phyloP scores from a whole-genome alignment of 805 yeast genomes.

The Kockiozyma suomiensis region DNA sequence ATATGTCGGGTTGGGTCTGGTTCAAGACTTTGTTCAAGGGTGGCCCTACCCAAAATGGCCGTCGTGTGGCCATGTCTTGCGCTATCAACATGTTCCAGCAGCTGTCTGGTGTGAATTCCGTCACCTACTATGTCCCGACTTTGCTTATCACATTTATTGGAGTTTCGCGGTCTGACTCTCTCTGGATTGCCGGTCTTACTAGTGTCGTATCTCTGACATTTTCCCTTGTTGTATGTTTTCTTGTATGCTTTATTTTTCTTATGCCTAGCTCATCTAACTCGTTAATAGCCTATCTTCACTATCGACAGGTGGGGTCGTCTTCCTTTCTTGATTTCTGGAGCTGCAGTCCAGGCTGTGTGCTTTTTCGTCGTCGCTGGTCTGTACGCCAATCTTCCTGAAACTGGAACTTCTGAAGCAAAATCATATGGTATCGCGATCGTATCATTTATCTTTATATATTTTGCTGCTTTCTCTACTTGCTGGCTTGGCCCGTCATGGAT shows the following conservation, averaged over 20 bases:
- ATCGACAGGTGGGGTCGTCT: conserved; percentile 26
- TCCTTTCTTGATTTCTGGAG: conserved; percentile 21
- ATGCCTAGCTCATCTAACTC: background rate
- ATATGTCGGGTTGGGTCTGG: conserved; percentile 23
- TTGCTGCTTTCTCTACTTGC: conserved; percentile 51
- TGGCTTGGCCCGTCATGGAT: conserved; percentile 54
- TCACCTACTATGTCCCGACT: conserved; percentile 92
- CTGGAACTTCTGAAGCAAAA: conserved; percentile 7
- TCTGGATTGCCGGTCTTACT: conserved; percentile 27
- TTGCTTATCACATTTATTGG: conserved; percentile 52
- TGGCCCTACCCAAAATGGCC: conserved; percentile 36
- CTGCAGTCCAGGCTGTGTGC: conserved; percentile 20
- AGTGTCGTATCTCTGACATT: conserved; percentile 19
- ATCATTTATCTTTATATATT: conserved; percentile 51
- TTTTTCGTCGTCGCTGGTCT: conserved; percentile 24
- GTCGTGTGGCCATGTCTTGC: conserved; percentile 48
- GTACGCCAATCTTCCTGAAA: conserved; percentile 19
- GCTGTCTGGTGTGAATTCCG: conserved; percentile 93
- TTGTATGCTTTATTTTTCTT: background rate
- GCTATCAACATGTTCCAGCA: conserved; percentile 71
- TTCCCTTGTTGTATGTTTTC: conserved; percentile 13
- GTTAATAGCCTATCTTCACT: conserved; percentile 12
- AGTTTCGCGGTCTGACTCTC: conserved; percentile 21
- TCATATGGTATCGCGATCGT: conserved; percentile 36
- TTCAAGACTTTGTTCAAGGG: conserved; percentile 17